phyloP scores from a whole-genome alignment of 345 rosid species.

The Toxicodendron radicans region DNA sequence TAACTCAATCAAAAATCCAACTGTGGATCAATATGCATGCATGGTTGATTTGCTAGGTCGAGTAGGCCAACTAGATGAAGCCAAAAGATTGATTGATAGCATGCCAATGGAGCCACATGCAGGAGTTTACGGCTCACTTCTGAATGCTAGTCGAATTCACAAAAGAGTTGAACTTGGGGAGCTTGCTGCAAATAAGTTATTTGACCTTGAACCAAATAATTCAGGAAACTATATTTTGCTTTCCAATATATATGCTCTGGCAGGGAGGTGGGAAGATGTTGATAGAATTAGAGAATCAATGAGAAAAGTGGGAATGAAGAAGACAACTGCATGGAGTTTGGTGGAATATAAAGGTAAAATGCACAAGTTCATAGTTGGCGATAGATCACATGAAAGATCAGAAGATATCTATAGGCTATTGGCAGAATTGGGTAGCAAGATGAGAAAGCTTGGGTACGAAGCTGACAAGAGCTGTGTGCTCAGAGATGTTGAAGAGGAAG shows the following conservation, averaged over 20 bases:
- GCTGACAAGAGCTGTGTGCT: constrained; percentile 39
- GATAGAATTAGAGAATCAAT: constrained; percentile 27
- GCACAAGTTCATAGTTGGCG: constrained; percentile 35
- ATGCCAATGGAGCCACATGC: constrained; percentile 39
- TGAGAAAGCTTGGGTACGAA: constrained; percentile 35
- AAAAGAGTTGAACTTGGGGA: constrained; percentile 29
- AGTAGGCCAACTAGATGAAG: constrained; percentile 33
- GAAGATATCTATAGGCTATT: constrained; percentile 36
- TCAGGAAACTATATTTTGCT: constrained; percentile 35
- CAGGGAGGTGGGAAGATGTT: constrained; percentile 31
- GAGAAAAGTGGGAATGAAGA: constrained; percentile 26
- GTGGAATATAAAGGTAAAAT: constrained; percentile 29
- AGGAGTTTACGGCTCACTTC: constrained; percentile 38
- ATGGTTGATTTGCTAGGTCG: constrained; percentile 39
- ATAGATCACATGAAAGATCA: constrained; percentile 29
- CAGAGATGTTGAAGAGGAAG: constrained; percentile 51
- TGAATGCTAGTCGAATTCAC: constrained; percentile 32
- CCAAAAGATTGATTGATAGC: constrained; percentile 29
- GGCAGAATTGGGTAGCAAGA: constrained; percentile 26
- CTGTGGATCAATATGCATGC: constrained; percentile 32
- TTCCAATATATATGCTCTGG: constrained; percentile 34
- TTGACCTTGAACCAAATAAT: constrained; percentile 35
- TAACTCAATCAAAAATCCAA: constrained; percentile 23
- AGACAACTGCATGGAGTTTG: constrained; percentile 40
- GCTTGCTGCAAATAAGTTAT: constrained; percentile 36